Evolutionary conservation across 2,329 filamentous ascomycete genomes (phyloP).

Genomic region (Xylaria sp.): DNA sequence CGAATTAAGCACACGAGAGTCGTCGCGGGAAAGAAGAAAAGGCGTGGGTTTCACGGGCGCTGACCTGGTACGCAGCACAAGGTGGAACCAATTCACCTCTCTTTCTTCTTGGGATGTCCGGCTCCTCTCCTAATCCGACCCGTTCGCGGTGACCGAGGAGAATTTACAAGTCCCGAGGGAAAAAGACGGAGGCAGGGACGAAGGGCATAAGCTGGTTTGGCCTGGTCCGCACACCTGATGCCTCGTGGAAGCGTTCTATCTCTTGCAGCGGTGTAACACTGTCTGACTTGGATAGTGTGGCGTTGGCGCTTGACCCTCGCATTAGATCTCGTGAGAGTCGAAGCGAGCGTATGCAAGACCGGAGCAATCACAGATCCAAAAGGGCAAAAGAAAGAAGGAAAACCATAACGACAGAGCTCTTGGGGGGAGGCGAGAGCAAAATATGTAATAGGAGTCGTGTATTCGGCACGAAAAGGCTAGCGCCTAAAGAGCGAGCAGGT

Average conservation of each 20-base stretch:
- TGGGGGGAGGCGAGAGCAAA: slow-evolving; percentile 34
- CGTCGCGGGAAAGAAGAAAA: slow-evolving; percentile 21
- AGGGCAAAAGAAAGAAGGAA: slow-evolving; percentile 29
- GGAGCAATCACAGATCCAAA: slow-evolving; percentile 27
- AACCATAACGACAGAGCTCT: slow-evolving; percentile 23
- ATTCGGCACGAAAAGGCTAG: slow-evolving; percentile 35
- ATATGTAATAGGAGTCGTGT: slow-evolving; percentile 30
- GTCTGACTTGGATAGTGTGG: slow-evolving; percentile 25
- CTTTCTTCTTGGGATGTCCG: slow-evolving; percentile 4
- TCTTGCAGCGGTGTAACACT: slow-evolving; percentile 30
- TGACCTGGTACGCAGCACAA: slow-evolving; percentile 21
- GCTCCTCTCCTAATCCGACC: slow-evolving; percentile 4
- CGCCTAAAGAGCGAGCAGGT: slow-evolving; percentile 39
- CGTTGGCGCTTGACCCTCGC: slow-evolving; percentile 30
- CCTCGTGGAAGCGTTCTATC: slow-evolving; percentile 30
- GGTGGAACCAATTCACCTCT: slow-evolving; percentile 10
- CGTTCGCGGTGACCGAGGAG: slow-evolving; percentile 10
- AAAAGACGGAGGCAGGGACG: slow-evolving; percentile 9
- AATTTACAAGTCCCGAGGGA: neutral
- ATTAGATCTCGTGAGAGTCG: slow-evolving; percentile 29
- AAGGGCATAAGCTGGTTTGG: slow-evolving; percentile 13
- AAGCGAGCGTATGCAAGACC: slow-evolving; percentile 26
- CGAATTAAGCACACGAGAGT: slow-evolving; percentile 18
- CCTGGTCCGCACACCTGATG: slow-evolving; percentile 26
- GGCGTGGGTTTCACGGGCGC: slow-evolving; percentile 26